Conservation (phyloP, 805 yeast species). For the Ogataea methanolica region DNA sequence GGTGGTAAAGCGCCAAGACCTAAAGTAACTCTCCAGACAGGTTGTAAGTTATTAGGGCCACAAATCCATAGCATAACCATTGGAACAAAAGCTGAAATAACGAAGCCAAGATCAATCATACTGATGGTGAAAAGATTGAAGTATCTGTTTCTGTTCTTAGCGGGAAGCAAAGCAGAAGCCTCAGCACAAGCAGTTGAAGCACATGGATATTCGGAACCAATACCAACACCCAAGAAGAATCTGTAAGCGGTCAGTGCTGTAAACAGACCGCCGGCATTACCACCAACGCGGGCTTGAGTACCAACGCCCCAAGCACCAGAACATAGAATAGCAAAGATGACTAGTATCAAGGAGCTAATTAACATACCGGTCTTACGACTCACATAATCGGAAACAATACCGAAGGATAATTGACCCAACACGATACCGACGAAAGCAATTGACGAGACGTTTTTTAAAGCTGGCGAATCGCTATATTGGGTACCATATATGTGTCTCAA, state of each 20-base stretch:
- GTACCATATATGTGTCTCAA: slow-evolving; percentile 62
- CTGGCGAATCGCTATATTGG: slow-evolving; percentile 57
- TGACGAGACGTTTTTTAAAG: slow-evolving; percentile 75
- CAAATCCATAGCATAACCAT: slow-evolving; percentile 83
- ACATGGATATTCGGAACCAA: slow-evolving; percentile 96
- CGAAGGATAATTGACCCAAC: slow-evolving; percentile 81
- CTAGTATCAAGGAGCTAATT: slow-evolving; percentile 66
- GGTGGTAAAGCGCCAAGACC: slow-evolving; percentile 93
- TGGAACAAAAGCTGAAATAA: slow-evolving; percentile 78
- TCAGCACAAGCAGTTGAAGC: slow-evolving; percentile 94
- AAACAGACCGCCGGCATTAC: slow-evolving; percentile 69
- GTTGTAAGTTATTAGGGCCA: slow-evolving; percentile 60
- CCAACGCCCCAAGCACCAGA: slow-evolving; percentile 86
- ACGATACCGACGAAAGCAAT: slow-evolving; percentile 93
- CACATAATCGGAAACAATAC: slow-evolving; percentile 72
- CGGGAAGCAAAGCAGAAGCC: slow-evolving; percentile 73
- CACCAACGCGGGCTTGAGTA: slow-evolving; percentile 29
- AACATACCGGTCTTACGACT: slow-evolving; percentile 85
- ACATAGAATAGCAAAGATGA: slow-evolving; percentile 71
- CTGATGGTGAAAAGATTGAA: slow-evolving; percentile 84
- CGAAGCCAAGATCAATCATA: slow-evolving; percentile 87
- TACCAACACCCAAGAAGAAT: slow-evolving; percentile 83
- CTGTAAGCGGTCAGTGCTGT: slow-evolving; percentile 82
- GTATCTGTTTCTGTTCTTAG: slow-evolving; percentile 84
- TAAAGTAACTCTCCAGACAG: slow-evolving; percentile 88